Base-by-base conservation (phyloP, 2,329 filamentous ascomycete genomes). In the Phoma herbarum region DNA sequence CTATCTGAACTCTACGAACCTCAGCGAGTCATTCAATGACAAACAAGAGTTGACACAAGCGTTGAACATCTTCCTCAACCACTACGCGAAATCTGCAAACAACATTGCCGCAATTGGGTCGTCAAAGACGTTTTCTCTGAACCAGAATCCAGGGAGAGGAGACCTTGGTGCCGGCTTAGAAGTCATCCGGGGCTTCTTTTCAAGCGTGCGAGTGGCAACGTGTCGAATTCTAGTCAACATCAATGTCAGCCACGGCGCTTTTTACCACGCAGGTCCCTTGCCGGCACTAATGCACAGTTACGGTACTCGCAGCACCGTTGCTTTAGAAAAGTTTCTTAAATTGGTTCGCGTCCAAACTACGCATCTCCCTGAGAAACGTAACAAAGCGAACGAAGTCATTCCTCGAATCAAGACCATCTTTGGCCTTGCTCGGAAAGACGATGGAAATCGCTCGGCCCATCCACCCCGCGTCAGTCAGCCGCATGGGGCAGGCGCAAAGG, bases 141-240 rank as follows among this genome's bases (percentile, higher is more conserved):
- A 80, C 60, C 78, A 80, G 0, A 65, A 80, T 6, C 44, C 62
- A 8, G 47, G 29, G 3, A 57, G 11, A 1, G 70, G 70, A 4
- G 69, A 78, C 41, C 77, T 89, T 0, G 80, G 79, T 7, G 77
- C 73, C 11, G 85, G 85, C 1, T 75, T 89, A 0, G 77, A 83
- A 52, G 85, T 84, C 1, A 74, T 88, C 11, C 80, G 86, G 35
- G 87, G 87, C 0, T 89, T 84, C 72, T 88, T 85, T 65, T 77
- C 84, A 9, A 88, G 85, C 65, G 83, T 86, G 43, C 83, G 87
- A 5, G 77, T 83, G 9, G 83, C 84, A 0, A 85, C 85, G 20
- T 80, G 80, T 37, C 81, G 85, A 7, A 76, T 88, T 14, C 68
- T 89, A 1, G 72, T 88, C 23, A 89, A 89, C 50, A 77, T 88